A percentile compares a stretch with the other conserved stretches of the same genome.
These are phyloP conservation scores for Fusarium torulosum DNA, from an alignment of 2,329 filamentous ascomycete genomes.

Conservation along the genomic window DNA sequence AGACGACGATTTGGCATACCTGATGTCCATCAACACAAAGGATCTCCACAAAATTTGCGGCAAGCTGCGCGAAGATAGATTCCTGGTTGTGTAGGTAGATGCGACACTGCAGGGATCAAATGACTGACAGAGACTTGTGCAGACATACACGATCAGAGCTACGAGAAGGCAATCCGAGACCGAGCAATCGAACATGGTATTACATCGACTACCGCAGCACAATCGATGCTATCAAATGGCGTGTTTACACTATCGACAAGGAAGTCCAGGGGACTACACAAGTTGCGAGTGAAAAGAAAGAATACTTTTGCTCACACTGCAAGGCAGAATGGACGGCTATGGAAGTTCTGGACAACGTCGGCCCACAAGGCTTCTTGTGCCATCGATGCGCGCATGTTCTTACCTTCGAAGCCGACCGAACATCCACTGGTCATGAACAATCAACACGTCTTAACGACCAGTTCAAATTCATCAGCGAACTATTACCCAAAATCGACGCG, in stretches of 20 bases:
- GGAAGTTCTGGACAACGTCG: slow-evolving; percentile 84
- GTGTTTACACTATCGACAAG: slow-evolving; percentile 88
- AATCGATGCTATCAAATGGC: slow-evolving; percentile 96
- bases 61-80: slow-evolving; percentile 85
- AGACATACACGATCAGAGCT: slow-evolving; percentile 76
- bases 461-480: slow-evolving; percentile 81
- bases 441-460: slow-evolving; percentile 82
- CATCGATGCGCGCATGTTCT: slow-evolving; percentile 79
- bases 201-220: slow-evolving; percentile 96
- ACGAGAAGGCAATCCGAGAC: slow-evolving; percentile 83
- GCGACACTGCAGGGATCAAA: not conserved
- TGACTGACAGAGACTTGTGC: slow-evolving; percentile 62
- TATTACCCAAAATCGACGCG: slow-evolving; percentile 82
- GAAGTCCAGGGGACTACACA: slow-evolving; percentile 87
- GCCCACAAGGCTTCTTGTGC: slow-evolving; percentile 81
- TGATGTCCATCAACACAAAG: slow-evolving; percentile 91
- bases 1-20: slow-evolving; percentile 86
- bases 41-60: slow-evolving; percentile 91
- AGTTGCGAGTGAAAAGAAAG: slow-evolving; percentile 87
- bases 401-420: slow-evolving; percentile 73
- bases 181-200: slow-evolving; percentile 91
- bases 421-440: slow-evolving; percentile 78
- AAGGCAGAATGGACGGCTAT: slow-evolving; percentile 88
- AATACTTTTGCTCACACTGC: slow-evolving; percentile 87
- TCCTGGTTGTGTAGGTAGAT: slow-evolving; percentile 78